These are phyloP conservation scores for Viola odorata DNA, from an alignment of 345 rosid genomes.

Conservation along the genomic window DNA sequence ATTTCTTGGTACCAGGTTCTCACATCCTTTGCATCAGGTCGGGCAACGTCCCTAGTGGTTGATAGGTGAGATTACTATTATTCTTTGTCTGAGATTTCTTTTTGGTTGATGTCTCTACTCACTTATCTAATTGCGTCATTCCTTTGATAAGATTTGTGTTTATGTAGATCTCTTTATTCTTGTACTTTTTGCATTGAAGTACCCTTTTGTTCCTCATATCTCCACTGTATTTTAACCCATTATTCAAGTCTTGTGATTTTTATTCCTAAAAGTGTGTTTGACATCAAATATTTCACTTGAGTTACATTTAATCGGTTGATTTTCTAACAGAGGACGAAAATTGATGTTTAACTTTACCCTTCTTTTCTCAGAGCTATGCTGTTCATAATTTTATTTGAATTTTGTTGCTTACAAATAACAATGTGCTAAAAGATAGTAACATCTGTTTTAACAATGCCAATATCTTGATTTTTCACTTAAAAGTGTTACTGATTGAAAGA, in stretches of 20 bases:
- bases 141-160: no score
- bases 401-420: background rate
- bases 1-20: conserved; percentile 60
- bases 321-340: no score
- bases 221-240: background rate
- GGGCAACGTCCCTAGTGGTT: conserved; percentile 95
- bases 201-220: background rate
- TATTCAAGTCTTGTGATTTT: background rate
- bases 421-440: background rate
- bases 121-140: no score
- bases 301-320: no score
- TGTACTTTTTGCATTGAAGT: background rate
- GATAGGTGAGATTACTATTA: conserved; percentile 51
- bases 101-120: no score
- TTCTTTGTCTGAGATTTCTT: background rate
- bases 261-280: background rate
- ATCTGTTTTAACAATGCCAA: background rate
- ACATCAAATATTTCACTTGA: background rate
- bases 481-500: background rate
- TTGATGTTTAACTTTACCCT: background rate
- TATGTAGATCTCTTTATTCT: background rate
- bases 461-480: background rate
- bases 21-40: conserved; percentile 97
- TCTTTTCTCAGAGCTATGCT: background rate
- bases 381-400: background rate